A percentile compares a stretch with the other conserved stretches of the same genome.
phyloP scores from a whole-genome alignment of 2,329 filamentous ascomycete species.

The Grosmannia huntii region DNA sequence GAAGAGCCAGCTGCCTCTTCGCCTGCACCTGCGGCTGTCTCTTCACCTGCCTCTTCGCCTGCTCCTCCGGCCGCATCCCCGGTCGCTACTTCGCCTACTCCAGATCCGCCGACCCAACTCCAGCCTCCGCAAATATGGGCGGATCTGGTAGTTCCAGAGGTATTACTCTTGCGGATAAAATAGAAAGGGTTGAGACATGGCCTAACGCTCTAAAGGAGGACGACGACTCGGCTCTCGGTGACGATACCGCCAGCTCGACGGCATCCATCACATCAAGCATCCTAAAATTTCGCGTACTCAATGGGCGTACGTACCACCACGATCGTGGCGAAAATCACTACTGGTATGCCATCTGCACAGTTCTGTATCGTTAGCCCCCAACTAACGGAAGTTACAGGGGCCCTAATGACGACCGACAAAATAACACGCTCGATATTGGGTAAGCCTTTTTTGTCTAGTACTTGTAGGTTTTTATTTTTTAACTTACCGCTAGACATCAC shows the following conservation, averaged over 20 bases:
- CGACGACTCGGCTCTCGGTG: background rate
- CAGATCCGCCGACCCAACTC: no score
- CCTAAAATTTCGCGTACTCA: background rate
- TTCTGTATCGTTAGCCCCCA: no score
- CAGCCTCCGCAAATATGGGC: no score
- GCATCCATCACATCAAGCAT: background rate
- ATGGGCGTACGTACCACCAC: background rate
- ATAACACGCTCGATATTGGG: conserved; percentile 19
- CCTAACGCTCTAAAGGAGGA: background rate
- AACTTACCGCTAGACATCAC: conserved; percentile 13
- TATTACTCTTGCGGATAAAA: no score
- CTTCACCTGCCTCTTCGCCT: no score
- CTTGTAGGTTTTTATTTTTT: background rate
- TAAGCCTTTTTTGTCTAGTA: conserved; percentile 2
- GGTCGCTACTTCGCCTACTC: no score
- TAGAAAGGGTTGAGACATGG: no score
- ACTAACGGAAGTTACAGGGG: conserved; percentile 1
- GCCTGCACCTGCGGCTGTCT: no score
- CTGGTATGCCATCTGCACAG: background rate
- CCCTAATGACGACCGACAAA: conserved; percentile 19
- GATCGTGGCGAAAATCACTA: background rate
- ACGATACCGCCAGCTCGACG: background rate
- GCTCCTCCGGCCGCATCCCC: no score
- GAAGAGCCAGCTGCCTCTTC: no score
- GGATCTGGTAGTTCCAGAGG: no score